Percentiles rank a stretch among this genome's conserved stretches.
These are phyloP conservation scores for Zelonia costaricensis DNA, from an alignment of 208 protist genomes.

Conservation along the genomic window DNA sequence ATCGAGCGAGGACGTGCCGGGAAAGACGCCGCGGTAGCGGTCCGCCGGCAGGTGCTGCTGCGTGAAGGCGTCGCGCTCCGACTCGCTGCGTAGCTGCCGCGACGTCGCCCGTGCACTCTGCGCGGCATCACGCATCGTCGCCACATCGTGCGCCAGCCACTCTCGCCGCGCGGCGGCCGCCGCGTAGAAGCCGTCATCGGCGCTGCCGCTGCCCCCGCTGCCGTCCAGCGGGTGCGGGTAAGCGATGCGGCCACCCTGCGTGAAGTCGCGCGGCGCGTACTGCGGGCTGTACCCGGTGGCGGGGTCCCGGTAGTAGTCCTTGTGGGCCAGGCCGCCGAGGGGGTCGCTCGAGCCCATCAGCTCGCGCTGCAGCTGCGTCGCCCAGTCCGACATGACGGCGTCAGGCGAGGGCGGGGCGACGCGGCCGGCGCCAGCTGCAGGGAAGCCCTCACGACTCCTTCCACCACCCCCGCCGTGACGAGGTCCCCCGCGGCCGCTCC, in stretches of 20 bases:
- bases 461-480: too few relatives aligned
- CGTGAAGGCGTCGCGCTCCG: slow-evolving; percentile 46
- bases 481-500: slow-evolving; percentile 8
- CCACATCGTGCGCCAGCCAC: slow-evolving; percentile 69
- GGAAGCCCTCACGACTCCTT: not conserved
- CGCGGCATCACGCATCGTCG: slow-evolving; percentile 22
- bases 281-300: slow-evolving; percentile 70
- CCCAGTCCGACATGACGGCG: slow-evolving; percentile 64
- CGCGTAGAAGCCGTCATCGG: slow-evolving; percentile 25
- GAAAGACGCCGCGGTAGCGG: slow-evolving; percentile 29
- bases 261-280: slow-evolving; percentile 89
- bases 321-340: slow-evolving; percentile 75
- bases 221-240: slow-evolving; percentile 56
- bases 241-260: slow-evolving; percentile 53
- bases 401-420: too few relatives aligned
- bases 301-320: slow-evolving; percentile 89
- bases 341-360: slow-evolving; percentile 71
- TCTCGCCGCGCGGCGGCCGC: slow-evolving; percentile 45
- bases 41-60: slow-evolving; percentile 26
- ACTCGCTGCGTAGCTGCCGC: slow-evolving; percentile 28
- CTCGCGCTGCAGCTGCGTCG: slow-evolving; percentile 71
- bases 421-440: not conserved
- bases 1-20: slow-evolving; percentile 32
- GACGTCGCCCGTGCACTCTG: slow-evolving; percentile 32
- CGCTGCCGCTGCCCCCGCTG: slow-evolving; percentile 14